phyloP scores from a whole-genome alignment of 352 stramenopile species.

The Phytophthora pini region DNA sequence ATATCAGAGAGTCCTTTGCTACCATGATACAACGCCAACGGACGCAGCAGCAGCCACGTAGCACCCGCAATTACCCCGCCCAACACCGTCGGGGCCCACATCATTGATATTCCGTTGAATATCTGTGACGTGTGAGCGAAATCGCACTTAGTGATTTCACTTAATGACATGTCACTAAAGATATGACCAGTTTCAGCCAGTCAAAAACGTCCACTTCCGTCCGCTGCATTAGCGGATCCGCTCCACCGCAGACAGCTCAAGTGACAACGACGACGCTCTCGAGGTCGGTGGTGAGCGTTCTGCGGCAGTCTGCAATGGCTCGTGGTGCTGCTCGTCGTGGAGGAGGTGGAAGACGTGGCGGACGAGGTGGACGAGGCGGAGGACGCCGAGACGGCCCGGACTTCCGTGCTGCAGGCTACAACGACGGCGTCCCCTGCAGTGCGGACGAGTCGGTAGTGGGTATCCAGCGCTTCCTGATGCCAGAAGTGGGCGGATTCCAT shows the following conservation, averaged over 20 bases:
- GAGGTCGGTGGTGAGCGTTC: conserved; percentile 10
- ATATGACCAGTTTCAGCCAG: conserved; percentile 21
- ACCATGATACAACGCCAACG: conserved; percentile 17
- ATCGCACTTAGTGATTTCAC: conserved; percentile 3
- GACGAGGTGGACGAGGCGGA: conserved; percentile 27
- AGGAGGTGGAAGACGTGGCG: conserved; percentile 33
- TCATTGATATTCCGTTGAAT: not conserved
- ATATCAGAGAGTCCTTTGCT: conserved; percentile 28
- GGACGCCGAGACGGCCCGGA: conserved; percentile 31
- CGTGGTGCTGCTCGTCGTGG: conserved; percentile 28
- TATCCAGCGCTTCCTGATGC: conserved; percentile 71
- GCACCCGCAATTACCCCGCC: not conserved
- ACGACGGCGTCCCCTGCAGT: conserved; percentile 74
- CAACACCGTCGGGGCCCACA: conserved; percentile 24
- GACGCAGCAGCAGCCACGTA: conserved; percentile 22
- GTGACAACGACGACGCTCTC: conserved; percentile 18
- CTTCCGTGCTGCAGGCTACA: conserved; percentile 76
- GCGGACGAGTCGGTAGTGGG: conserved; percentile 80
- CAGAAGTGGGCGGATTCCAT: conserved; percentile 77
- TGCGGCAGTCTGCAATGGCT: conserved; percentile 31
- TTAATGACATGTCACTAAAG: conserved; percentile 16
- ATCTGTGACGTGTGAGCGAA: conserved; percentile 26
- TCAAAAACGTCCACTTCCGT: conserved; percentile 21
- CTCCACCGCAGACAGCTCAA: not conserved
- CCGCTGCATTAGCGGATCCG: conserved; percentile 19